Percentiles rank a stretch among this genome's conserved stretches.
Conservation (phyloP, 805 yeast species). For the Vanderwaltozyma tropicalis region DNA sequence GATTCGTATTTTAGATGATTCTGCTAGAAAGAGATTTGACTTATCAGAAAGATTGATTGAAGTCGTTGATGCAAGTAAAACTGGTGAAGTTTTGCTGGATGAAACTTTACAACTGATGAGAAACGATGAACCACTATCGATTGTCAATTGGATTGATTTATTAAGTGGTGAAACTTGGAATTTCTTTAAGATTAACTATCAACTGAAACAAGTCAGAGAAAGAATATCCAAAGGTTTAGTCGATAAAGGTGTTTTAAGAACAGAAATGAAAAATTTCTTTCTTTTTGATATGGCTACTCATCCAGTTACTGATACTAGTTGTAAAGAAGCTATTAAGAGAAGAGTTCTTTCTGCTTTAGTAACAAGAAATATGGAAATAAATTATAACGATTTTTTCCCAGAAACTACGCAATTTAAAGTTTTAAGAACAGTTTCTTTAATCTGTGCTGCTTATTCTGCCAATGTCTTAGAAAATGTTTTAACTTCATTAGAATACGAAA, state of each 20-base stretch:
- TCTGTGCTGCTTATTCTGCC: conserved; percentile 89
- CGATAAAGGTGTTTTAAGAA: conserved; percentile 91
- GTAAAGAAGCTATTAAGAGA: conserved; percentile 71
- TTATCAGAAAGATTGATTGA: conserved; percentile 79
- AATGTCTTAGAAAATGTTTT: conserved; percentile 89
- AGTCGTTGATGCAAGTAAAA: conserved; percentile 72
- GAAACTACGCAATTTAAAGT: conserved; percentile 54
- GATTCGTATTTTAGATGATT: conserved; percentile 82
- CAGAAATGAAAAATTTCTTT: conserved; percentile 89
- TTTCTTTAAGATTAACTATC: conserved; percentile 85
- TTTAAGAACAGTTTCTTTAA: conserved; percentile 71
- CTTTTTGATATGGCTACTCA: conserved; percentile 98
- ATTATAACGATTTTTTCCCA: conserved; percentile 57
- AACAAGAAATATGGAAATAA: conserved; percentile 54
- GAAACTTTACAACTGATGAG: conserved; percentile 89
- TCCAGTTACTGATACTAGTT: conserved; percentile 77
- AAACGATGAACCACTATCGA: conserved; percentile 67
- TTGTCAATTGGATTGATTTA: conserved; percentile 87
- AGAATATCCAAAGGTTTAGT: conserved; percentile 93
- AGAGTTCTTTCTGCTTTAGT: conserved; percentile 64
- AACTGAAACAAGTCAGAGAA: conserved; percentile 94
- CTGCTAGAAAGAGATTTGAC: conserved; percentile 82
- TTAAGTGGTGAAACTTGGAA: conserved; percentile 97
- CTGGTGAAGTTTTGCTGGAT: conserved; percentile 92
- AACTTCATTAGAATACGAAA: conserved; percentile 66